Evolutionary conservation across 2,329 filamentous ascomycete genomes (phyloP).

Genomic region (Emergomyces pasteurianus): DNA sequence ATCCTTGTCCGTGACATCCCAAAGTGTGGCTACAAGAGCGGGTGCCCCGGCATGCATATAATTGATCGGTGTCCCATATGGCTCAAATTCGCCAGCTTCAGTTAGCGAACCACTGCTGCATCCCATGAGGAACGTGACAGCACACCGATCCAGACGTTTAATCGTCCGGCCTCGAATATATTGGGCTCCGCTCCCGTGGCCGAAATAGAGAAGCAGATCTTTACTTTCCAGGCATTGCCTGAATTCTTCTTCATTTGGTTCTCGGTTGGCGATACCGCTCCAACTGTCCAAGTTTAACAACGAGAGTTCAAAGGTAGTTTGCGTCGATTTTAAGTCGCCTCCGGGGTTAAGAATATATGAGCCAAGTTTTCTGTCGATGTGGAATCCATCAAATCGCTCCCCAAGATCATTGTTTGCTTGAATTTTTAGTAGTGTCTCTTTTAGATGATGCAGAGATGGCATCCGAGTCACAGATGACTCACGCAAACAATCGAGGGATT

Average conservation of each 20-base stretch:
- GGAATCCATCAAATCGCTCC: slow-evolving; percentile 32
- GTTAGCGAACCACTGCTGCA: slow-evolving; percentile 75
- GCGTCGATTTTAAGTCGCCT: slow-evolving; percentile 69
- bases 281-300: slow-evolving; percentile 48
- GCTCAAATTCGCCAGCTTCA: slow-evolving; percentile 77
- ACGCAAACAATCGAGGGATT: slow-evolving; percentile 78
- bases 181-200: slow-evolving; percentile 87
- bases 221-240: slow-evolving; percentile 51
- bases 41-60: slow-evolving; percentile 83
- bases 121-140: slow-evolving; percentile 81
- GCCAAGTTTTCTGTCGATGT: slow-evolving; percentile 37
- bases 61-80: slow-evolving; percentile 79
- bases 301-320: slow-evolving; percentile 57
- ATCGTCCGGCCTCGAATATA: slow-evolving; percentile 82
- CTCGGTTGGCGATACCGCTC: slow-evolving; percentile 55
- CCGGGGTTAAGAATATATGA: slow-evolving; percentile 80
- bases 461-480: slow-evolving; percentile 71
- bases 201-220: slow-evolving; percentile 82
- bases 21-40: slow-evolving; percentile 81
- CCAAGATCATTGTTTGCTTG: slow-evolving; percentile 27
- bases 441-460: slow-evolving; percentile 71
- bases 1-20: slow-evolving; percentile 96
- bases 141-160: slow-evolving; percentile 64
- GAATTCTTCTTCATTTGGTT: slow-evolving; percentile 69
- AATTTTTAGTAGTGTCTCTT: slow-evolving; percentile 51